phyloP scores from a whole-genome alignment of 495 filamentous ascomycete genomes.

The Parmelia sp. region DNA sequence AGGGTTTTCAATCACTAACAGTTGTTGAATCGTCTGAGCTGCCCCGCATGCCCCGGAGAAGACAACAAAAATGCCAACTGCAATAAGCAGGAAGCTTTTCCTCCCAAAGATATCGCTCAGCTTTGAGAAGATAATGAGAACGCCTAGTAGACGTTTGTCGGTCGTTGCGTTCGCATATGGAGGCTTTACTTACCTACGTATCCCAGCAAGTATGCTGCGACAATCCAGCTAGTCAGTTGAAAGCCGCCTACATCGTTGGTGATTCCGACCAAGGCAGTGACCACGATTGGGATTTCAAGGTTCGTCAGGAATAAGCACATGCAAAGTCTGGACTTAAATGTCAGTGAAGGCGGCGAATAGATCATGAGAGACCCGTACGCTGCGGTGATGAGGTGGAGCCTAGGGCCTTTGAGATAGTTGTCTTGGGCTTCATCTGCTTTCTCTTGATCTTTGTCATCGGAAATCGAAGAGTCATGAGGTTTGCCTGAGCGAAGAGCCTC shows the following conservation, averaged over 20 bases:
- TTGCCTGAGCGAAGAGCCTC: too few species aligned
- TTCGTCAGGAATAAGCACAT: not conserved
- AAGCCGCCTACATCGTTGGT: conserved; percentile 45
- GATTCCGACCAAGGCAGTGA: conserved; percentile 51
- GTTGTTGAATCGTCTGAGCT: conserved; percentile 44
- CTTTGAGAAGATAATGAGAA: conserved; percentile 50
- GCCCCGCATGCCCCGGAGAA: conserved; percentile 53
- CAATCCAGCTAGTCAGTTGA: conserved; percentile 45
- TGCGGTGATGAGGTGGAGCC: too few species aligned
- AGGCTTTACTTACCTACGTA: conserved; percentile 52
- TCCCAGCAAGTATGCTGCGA: conserved; percentile 48
- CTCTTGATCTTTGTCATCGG: too few species aligned
- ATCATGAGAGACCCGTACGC: too few species aligned
- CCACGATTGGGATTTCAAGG: conserved; percentile 41
- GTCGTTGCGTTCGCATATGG: conserved; percentile 28
- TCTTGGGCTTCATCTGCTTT: too few species aligned
- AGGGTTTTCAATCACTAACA: conserved; percentile 27
- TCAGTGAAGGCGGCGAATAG: too few species aligned
- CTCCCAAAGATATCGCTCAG: conserved; percentile 55
- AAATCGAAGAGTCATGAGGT: too few species aligned
- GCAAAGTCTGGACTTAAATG: too few species aligned
- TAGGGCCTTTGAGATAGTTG: too few species aligned
- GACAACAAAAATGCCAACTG: conserved; percentile 47
- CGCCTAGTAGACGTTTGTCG: too few species aligned
- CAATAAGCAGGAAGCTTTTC: conserved; percentile 39